Conservation (phyloP, 176 grass and related monocot species). For the Rhynchospora tenuis region DNA sequence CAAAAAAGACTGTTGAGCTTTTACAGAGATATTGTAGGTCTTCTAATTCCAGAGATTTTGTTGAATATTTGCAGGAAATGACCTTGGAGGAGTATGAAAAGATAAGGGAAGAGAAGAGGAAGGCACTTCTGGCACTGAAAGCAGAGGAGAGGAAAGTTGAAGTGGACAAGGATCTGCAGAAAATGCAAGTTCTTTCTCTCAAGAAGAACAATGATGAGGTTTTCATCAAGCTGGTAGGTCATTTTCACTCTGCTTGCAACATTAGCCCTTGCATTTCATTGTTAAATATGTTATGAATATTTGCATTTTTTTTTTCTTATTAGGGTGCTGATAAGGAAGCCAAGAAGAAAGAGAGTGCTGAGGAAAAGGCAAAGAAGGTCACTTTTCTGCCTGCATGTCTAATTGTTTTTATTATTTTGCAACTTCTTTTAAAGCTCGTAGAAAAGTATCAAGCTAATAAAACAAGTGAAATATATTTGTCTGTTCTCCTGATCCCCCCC, state of each 20-base stretch:
- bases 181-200: slow-evolving; percentile 56
- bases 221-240: slow-evolving; percentile 67
- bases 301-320: not conserved
- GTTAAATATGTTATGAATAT: not conserved
- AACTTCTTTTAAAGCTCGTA: not conserved
- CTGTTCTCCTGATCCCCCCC: too few relatives aligned
- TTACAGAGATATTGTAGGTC: too few relatives aligned
- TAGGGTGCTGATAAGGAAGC: slow-evolving; percentile 71
- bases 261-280: not conserved
- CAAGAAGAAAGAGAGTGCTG: slow-evolving; percentile 67
- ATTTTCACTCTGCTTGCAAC: not conserved
- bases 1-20: not conserved
- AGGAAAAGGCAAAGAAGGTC: slow-evolving; percentile 61
- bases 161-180: slow-evolving; percentile 63
- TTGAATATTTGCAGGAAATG: slow-evolving; percentile 52
- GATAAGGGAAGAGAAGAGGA: slow-evolving; percentile 69
- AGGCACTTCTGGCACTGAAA: slow-evolving; percentile 57
- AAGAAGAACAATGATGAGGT: slow-evolving; percentile 49
- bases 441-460: not conserved
- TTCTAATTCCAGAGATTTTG: not conserved
- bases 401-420: not conserved
- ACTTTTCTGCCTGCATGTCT: not conserved
- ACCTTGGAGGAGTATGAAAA: slow-evolving; percentile 92
- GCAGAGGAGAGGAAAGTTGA: slow-evolving; percentile 69
- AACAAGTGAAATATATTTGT: not conserved